Conservation (phyloP, 805 yeast genomes). For the Starmerella etchellsii region DNA sequence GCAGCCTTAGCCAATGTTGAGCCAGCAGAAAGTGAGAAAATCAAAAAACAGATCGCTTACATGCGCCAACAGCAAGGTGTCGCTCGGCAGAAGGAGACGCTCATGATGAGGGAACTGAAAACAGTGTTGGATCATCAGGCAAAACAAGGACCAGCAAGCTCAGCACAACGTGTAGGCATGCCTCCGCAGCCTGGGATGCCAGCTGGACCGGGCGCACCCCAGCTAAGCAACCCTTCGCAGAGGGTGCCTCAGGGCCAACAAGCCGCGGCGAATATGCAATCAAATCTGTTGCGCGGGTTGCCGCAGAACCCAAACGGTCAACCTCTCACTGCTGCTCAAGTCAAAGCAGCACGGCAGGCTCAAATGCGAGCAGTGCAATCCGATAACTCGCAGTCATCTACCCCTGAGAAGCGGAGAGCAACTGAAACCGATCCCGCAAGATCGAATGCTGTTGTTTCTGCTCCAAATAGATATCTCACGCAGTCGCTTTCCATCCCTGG, state of each 20-base stretch:
- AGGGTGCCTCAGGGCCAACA: conserved; percentile 19
- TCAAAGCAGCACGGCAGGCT: conserved; percentile 12
- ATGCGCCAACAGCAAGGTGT: conserved; percentile 15
- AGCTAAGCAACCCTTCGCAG: background rate
- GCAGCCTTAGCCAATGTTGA: conserved; percentile 7
- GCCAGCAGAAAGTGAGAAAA: conserved; percentile 15
- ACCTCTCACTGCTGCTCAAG: conserved; percentile 10
- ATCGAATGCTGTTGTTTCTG: conserved; percentile 1
- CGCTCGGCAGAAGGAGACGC: conserved; percentile 18
- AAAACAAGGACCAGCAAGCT: too few relatives aligned
- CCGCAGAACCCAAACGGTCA: conserved; percentile 16
- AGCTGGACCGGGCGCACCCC: background rate
- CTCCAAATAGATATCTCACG: conserved; percentile 4
- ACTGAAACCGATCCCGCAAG: background rate
- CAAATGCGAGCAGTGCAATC: conserved; percentile 12
- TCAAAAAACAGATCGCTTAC: conserved; percentile 12
- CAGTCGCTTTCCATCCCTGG: conserved; percentile 40
- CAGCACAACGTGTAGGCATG: background rate
- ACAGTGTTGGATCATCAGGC: conserved; percentile 8
- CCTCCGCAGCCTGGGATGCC: background rate
- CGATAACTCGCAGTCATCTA: background rate
- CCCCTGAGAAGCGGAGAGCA: background rate
- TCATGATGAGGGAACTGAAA: conserved; percentile 16
- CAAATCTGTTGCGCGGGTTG: conserved; percentile 14
- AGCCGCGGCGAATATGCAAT: conserved; percentile 9